Evolutionary conservation across 148 eudicot genomes (phyloP), one percentile per base, ranked within the genome.

Genomic region (Spergularia marina): DNA sequence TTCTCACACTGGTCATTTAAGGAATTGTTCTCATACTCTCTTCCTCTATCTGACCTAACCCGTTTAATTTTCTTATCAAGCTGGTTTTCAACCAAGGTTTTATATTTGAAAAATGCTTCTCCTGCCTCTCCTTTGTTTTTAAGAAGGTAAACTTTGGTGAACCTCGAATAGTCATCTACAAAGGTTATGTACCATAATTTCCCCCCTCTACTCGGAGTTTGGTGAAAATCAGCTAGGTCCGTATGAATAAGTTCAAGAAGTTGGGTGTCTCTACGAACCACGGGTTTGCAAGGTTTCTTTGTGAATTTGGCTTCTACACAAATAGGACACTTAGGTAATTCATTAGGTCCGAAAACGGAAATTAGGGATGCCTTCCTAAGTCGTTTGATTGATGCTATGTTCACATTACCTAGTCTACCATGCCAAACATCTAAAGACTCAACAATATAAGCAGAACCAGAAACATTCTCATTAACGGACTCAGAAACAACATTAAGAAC

Each of bases 371-470:
- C 7, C 15, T 41, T 9, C 39, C 20, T 66, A 0, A 66, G 6
- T 4, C 25, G 39, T 66, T 66, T 44, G 8, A 66, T 44, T 0
- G 25, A 44, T n/a, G 23, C 53, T 17, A 66, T 10, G 7, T 66
- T 36, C 12, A 65, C 49, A 7, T 65, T 30, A 17, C 53, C 53
- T 13, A 66, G n/a, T 12, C 53, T 66, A 17, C 25, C 5, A 66
- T 66, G 53, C 70, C 53, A 66, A 1, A 66, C 8, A 66, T 44
- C 53, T 10, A 66, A n/a, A 66, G 53, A 66, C 70, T 66, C 54
- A 41, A 25, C 53, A 41, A 66, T 66, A 69, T 69, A 68, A 68
- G 49, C 56, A 21, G 71, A 65, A 65, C 14, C 41, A 65, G 49
- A 15, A 65, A 36, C 17, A 39, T 1, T 36, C 15, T 39, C 10